phyloP scores from a whole-genome alignment of 495 filamentous ascomycete genomes.

The Daldinia grandis region DNA sequence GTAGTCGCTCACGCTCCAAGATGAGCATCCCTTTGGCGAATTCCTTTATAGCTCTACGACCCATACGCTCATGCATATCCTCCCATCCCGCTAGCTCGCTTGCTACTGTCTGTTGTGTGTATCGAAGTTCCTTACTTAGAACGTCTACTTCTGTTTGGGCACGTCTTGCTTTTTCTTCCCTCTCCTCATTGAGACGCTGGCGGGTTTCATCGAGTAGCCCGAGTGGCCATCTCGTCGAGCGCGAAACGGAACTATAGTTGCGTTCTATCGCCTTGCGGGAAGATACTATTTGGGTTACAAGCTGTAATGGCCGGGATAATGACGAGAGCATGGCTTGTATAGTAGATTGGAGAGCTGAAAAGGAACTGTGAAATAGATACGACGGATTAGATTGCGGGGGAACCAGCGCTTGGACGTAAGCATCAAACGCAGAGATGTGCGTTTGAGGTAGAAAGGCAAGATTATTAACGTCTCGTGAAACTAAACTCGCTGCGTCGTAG shows the following conservation, averaged over 20 bases:
- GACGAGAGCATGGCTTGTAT: slow-evolving; percentile 81
- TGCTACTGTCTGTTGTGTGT: slow-evolving; percentile 93
- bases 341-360: slow-evolving; percentile 79
- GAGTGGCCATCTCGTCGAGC: slow-evolving; percentile 79
- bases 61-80: slow-evolving; percentile 81
- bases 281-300: slow-evolving; percentile 74
- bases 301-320: slow-evolving; percentile 78
- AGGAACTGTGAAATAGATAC: slow-evolving; percentile 72
- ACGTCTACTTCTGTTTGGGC: slow-evolving; percentile 69
- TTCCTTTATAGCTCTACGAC: slow-evolving; percentile 73
- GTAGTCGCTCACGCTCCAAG: slow-evolving; percentile 78
- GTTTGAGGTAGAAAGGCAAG: slow-evolving; percentile 71
- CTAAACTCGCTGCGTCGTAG: slow-evolving; percentile 69
- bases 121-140: slow-evolving; percentile 80
- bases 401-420: slow-evolving; percentile 71
- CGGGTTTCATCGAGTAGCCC: slow-evolving; percentile 90
- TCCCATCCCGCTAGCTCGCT: slow-evolving; percentile 93
- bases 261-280: slow-evolving; percentile 76
- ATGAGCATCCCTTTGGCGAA: slow-evolving; percentile 82
- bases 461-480: slow-evolving; percentile 64
- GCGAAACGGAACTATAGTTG: slow-evolving; percentile 73
- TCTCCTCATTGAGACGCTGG: slow-evolving; percentile 79
- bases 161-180: slow-evolving; percentile 74
- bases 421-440: slow-evolving; percentile 74
- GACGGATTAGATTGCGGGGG: slow-evolving; percentile 79